These are phyloP conservation scores for Phytopythium cucurbitacearum DNA, from an alignment of 352 stramenopile genomes.

Conservation along the genomic window DNA sequence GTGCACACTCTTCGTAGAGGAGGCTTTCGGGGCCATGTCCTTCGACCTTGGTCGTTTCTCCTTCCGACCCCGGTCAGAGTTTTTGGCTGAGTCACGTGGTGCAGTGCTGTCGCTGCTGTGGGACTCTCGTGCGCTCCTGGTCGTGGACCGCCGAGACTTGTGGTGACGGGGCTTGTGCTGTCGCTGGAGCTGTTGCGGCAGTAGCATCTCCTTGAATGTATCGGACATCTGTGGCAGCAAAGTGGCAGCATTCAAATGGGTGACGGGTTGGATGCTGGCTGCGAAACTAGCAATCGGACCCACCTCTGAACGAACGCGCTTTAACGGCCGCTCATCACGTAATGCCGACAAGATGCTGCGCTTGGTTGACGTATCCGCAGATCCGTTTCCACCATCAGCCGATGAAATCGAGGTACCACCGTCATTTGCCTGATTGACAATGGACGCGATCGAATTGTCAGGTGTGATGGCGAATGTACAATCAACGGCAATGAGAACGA, in stretches of 20 bases:
- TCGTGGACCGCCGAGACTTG: conserved; percentile 8
- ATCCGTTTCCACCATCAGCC: no score
- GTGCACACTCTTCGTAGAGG: no score
- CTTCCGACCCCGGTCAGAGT: no score
- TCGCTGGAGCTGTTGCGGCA: conserved; percentile 11
- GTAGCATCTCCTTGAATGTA: conserved; percentile 45
- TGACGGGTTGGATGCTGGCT: neutral
- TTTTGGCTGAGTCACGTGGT: no score
- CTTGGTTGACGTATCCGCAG: conserved; percentile 4
- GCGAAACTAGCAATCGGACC: neutral
- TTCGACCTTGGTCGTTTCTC: no score
- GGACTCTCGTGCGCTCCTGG: conserved; percentile 5
- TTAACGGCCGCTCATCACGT: conserved; percentile 45
- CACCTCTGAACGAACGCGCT: conserved; percentile 26
- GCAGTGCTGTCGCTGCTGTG: conserved; percentile 10
- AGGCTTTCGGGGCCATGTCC: no score
- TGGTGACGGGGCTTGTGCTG: conserved; percentile 13
- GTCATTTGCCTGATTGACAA: no score
- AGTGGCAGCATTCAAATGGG: no score
- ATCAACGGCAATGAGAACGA: no score
- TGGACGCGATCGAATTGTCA: no score
- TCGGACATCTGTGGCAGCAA: conserved; percentile 13
- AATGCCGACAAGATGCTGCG: conserved; percentile 66
- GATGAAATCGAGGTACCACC: no score
- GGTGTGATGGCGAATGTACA: no score